Evolutionary conservation across 306 rosid genomes (phyloP).

Genomic region (Trifolium repens): DNA sequence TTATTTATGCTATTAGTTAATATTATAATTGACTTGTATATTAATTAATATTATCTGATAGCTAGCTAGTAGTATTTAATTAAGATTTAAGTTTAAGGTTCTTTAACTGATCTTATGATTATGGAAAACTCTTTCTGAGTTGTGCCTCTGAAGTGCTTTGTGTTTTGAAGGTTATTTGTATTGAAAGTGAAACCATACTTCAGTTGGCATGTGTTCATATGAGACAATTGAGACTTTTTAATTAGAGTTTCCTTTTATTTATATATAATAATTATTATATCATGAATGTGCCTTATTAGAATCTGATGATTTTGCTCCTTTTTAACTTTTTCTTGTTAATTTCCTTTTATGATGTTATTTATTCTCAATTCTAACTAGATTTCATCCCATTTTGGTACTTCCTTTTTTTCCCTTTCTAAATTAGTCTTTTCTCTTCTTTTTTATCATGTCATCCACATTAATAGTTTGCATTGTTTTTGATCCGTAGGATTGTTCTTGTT

Average conservation of each 20-base stretch:
- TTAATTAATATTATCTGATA: neutral
- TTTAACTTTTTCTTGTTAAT: conserved; percentile 18
- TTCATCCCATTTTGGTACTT: conserved; percentile 13
- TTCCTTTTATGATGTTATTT: conserved; percentile 39
- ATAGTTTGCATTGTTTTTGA: neutral
- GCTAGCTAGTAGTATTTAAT: neutral
- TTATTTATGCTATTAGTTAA: conserved; percentile 7
- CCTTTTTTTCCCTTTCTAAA: neutral
- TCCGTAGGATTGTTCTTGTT: neutral
- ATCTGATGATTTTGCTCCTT: conserved; percentile 32
- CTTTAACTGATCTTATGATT: neutral
- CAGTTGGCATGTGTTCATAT: conserved; percentile 13
- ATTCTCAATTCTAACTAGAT: conserved; percentile 39
- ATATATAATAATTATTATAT: conserved; percentile 4
- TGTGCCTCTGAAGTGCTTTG: conserved; percentile 12
- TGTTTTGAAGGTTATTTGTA: conserved; percentile 6
- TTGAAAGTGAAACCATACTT: neutral
- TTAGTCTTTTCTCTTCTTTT: neutral
- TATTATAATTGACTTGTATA: neutral
- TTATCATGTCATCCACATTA: neutral
- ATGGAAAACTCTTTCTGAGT: neutral
- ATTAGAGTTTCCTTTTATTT: conserved; percentile 10
- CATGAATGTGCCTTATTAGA: conserved; percentile 36
- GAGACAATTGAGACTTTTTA: conserved; percentile 3
- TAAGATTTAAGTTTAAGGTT: neutral